Base-by-base conservation (phyloP, 441 rosid species). In the Populus hybrid region DNA sequence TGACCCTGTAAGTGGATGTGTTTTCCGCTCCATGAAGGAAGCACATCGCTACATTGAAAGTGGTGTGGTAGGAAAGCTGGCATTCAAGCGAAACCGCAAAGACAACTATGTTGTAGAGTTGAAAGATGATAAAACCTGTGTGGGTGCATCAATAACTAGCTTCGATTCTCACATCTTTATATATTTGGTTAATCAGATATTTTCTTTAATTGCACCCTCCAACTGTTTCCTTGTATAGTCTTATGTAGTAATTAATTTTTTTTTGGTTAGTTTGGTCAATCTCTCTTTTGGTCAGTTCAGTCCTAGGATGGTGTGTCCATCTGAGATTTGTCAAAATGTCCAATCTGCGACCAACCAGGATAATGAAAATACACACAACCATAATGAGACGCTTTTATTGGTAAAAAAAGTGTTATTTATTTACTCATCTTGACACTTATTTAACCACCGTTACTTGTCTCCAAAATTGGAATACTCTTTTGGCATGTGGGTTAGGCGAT, bases 11-110 rank as follows among this genome's bases (percentile, higher is more conserved):
- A 89, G 90, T 86, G 95, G 88, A 79, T 92, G 86, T 85, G 81
- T 87, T 75, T 92, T 95, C 82, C 92, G 89, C 59, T 95, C 98
- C 30, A 89, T 93, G 91, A 95, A 79, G 86, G 94, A 85, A 64
- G 97, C 92, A 20, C 84, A 78, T 84, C 89, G 92, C 35, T 95
- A 90, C 86, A 84, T 90, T 81, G 86, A 87, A 73, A 93, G 94
- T 46, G 98, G 96, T 5, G 83, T 84, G 36, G 36, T 84, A 69
- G 94, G 99, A 77, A 85, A 73, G 80, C 84, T 84, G 80, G 95
- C 96, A 1, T 82, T 83, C 81, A 92, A 86, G 77, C 78, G 88
- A 46, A 91, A 85, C 75, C 93, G 84, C 63, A 87, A 66, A 24
- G 75, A 71, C 72, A 77, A 68, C 35, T 65, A 79, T 30, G 83